phyloP scores from a whole-genome alignment of 2,329 filamentous ascomycete genomes.

The Byssothecium circinans region DNA sequence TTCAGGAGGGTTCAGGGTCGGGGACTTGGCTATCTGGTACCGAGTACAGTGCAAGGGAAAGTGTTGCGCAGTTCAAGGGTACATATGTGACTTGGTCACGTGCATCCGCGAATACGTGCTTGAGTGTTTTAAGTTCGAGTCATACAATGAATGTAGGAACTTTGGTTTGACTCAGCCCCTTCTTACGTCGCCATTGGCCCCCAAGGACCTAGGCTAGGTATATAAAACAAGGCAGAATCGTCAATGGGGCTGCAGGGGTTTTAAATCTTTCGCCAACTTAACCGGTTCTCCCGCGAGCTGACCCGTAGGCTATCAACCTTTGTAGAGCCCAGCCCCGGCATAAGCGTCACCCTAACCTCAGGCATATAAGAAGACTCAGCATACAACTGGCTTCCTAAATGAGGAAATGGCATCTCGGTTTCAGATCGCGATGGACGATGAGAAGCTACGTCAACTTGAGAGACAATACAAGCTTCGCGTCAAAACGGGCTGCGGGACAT shows the following conservation, averaged over 20 bases:
- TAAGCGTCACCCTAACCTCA: not conserved
- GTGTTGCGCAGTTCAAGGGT: not conserved
- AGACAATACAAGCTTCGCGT: slow-evolving; percentile 33
- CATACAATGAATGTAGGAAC: not conserved
- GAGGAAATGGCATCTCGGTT: slow-evolving; percentile 4
- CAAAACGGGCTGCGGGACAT: slow-evolving; percentile 35
- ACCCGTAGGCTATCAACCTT: not conserved
- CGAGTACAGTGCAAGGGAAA: not conserved
- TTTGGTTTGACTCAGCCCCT: not conserved
- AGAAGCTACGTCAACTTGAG: slow-evolving; percentile 27
- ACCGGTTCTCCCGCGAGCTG: not conserved
- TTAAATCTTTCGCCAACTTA: not conserved
- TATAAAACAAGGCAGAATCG: not conserved
- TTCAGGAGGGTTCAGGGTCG: no score
- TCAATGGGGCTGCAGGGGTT: not conserved
- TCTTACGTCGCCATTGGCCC: not conserved
- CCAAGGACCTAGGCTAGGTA: no score
- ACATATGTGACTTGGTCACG: not conserved
- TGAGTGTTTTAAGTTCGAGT: no score
- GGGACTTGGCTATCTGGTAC: not conserved
- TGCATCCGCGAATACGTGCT: not conserved
- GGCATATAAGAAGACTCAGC: slow-evolving; percentile 4
- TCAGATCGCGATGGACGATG: slow-evolving; percentile 24
- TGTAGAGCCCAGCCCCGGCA: not conserved
- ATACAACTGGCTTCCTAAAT: slow-evolving; percentile 1